These are phyloP conservation scores for Colletotrichum euphorbiae DNA, from an alignment of 2,329 filamentous ascomycete species.

Conservation along the genomic window DNA sequence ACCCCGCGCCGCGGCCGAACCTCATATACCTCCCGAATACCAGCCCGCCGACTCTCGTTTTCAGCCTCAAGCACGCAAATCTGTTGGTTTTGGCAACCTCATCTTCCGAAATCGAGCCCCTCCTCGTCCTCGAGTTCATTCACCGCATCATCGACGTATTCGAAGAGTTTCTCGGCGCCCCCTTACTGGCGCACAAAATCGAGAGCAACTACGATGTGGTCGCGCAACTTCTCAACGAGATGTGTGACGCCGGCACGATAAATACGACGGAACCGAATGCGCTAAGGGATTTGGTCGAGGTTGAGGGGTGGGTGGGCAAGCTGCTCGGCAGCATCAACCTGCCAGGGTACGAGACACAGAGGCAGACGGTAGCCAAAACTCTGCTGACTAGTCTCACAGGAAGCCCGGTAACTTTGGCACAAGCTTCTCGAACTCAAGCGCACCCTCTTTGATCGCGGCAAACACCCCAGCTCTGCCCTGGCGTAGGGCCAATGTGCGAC, in stretches of 20 bases:
- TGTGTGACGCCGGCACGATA: constrained; percentile 94
- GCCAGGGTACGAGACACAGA: constrained; percentile 67
- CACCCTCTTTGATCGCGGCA: constrained; percentile 55
- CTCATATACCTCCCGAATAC: constrained; percentile 86
- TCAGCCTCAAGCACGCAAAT: constrained; percentile 87
- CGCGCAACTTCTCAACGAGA: constrained; percentile 91
- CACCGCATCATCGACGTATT: constrained; percentile 92
- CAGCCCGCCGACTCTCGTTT: constrained; percentile 87
- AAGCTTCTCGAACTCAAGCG: constrained; percentile 52
- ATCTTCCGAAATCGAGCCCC: constrained; percentile 88
- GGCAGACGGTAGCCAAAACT: not conserved
- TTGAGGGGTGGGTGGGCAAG: constrained; percentile 90
- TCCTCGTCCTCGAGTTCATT: constrained; percentile 92
- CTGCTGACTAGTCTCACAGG: constrained; percentile 45
- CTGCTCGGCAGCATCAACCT: constrained; percentile 88
- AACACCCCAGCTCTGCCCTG: constrained; percentile 78
- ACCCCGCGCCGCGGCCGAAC: constrained; percentile 83
- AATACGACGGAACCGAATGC: constrained; percentile 94
- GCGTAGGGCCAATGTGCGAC: constrained; percentile 90
- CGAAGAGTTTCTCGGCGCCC: constrained; percentile 93
- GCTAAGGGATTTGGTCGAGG: constrained; percentile 89
- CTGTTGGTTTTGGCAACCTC: constrained; percentile 87
- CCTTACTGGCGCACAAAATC: constrained; percentile 86
- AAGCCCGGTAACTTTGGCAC: constrained; percentile 53
- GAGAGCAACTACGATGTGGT: constrained; percentile 93